Evolutionary conservation across 1,284 basidiomycete species (phyloP).

Genomic region (Pascua guehoae): DNA sequence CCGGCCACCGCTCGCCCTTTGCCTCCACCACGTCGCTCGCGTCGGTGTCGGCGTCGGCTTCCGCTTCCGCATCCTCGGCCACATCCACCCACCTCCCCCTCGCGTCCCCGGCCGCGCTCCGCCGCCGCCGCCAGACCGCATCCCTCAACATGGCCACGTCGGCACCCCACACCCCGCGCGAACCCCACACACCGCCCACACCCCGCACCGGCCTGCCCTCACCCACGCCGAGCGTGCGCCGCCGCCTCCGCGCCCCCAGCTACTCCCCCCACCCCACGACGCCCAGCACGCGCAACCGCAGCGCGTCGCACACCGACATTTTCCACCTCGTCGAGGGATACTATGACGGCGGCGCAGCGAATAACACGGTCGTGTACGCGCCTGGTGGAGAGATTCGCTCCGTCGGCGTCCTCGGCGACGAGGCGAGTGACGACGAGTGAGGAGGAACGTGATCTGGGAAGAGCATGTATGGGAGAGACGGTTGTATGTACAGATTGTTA

Average conservation of each 20-base stretch:
- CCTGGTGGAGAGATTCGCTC: conserved; percentile 39
- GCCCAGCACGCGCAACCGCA: conserved; percentile 38
- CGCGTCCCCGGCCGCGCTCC: conserved; percentile 5
- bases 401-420: conserved; percentile 40
- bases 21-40: background rate
- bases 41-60: background rate
- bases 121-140: conserved; percentile 24
- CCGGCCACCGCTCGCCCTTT: conserved; percentile 1
- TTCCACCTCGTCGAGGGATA: conserved; percentile 45
- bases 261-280: conserved; percentile 22
- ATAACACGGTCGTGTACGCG: conserved; percentile 45
- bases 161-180: background rate
- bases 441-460: background rate
- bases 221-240: conserved; percentile 30
- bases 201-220: conserved; percentile 17
- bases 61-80: background rate
- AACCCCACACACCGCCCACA: conserved; percentile 21
- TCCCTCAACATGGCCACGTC: conserved; percentile 5
- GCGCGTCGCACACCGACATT: conserved; percentile 44
- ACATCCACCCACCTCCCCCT: background rate
- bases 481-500: background rate
- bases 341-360: conserved; percentile 44
- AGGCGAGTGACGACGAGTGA: conserved; percentile 7
- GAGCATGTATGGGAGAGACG: background rate
- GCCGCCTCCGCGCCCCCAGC: conserved; percentile 30